Base-by-base conservation (phyloP, 2,329 filamentous ascomycete species). In the Lasiodiplodia hormozganensis region DNA sequence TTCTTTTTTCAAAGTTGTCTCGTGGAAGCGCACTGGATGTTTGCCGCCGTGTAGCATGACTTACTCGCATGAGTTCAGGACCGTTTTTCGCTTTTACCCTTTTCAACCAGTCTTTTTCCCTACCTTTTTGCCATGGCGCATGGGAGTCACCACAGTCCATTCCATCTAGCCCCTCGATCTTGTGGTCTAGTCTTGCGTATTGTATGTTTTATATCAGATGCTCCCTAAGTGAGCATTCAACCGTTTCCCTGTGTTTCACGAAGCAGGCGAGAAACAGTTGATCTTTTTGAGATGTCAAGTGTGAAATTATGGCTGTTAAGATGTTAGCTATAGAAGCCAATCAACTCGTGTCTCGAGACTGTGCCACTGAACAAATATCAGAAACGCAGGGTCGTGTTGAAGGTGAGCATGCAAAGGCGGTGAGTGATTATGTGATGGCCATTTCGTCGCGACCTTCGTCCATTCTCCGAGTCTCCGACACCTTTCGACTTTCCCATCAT, bases 201-300 rank as follows among this genome's bases (percentile, higher is more conserved):
- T 56, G 51, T 54, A 56, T 12, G 62, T 28, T 65, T 53, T 54
- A 65, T 38, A 64, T 64, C 60, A 64, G 47, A 52, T 38, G 53
- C 43, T 52, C 43, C 38, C n/a, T 18, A 62, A 51, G 60, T 64
- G 60, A 21, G 28, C 62, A 54, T 65, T 21, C 28, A 51, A 65
- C 38, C 31, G 36, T 43, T 53, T 28, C 18, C 8, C n/a, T 47
- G 21, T 47, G 7, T 47, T 4, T 47, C n/a, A 21, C 43, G n/a
- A 18, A 11, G 43, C n/a, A 47, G 43, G 18, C 21, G 43, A 47
- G 21, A 18, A 47, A 47, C 43, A 47, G 10, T 18, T 21, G 43
- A 14, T 47, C 18, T 47, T n/a, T 47, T n/a, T n/a, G 18, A 47
- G 43, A 18, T 47, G 11, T 47, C 5, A 21, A 47, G n/a, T 4